Evolutionary conservation across 2,329 filamentous ascomycete genomes (phyloP).

Genomic region (Alternaria infectoria): DNA sequence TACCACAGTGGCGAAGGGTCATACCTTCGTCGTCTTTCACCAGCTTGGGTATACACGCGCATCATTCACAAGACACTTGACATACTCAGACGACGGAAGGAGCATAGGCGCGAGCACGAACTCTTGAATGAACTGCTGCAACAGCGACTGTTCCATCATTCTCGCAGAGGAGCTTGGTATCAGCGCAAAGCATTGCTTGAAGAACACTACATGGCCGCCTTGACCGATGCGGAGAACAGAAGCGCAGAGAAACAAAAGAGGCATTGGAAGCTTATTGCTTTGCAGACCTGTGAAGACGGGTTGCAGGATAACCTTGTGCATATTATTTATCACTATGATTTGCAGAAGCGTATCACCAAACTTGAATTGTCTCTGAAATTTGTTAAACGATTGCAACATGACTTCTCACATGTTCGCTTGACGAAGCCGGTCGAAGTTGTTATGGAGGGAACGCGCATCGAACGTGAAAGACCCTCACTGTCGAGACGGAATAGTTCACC

Average conservation of each 20-base stretch:
- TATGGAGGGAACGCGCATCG: constrained; percentile 79
- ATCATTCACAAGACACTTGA: constrained; percentile 87
- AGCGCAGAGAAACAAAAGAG: constrained; percentile 71
- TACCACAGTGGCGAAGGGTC: constrained; percentile 86
- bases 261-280: constrained; percentile 78
- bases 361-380: constrained; percentile 85
- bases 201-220: constrained; percentile 85
- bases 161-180: constrained; percentile 90
- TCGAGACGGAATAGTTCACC: constrained; percentile 38
- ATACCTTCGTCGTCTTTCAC: constrained; percentile 87
- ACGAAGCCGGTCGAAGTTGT: constrained; percentile 76
- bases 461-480: constrained; percentile 58
- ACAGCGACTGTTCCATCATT: constrained; percentile 84
- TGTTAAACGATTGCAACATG: constrained; percentile 84
- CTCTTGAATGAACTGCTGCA: constrained; percentile 76
- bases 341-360: constrained; percentile 92
- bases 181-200: constrained; percentile 92
- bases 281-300: constrained; percentile 82
- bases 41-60: constrained; percentile 90
- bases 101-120: constrained; percentile 76
- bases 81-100: constrained; percentile 80
- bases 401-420: constrained; percentile 86
- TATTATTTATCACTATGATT: constrained; percentile 88
- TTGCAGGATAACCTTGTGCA: constrained; percentile 90
- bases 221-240: constrained; percentile 27